A percentile compares a stretch with the other conserved stretches of the same genome.
Evolutionary conservation across 352 stramenopile species (phyloP).

Genomic region (Phytophthora boehmeriae): DNA sequence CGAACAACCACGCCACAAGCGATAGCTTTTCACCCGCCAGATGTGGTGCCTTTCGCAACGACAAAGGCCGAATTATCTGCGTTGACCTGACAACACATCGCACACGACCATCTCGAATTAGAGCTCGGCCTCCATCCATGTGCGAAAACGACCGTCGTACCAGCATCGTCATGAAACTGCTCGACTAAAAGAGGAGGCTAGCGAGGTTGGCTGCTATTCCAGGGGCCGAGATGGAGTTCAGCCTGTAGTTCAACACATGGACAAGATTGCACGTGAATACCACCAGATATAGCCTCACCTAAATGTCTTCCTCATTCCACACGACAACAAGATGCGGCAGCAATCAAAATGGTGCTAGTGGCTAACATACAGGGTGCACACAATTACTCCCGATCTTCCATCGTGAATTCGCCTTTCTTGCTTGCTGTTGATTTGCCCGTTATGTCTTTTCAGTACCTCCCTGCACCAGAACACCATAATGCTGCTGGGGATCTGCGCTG

Average conservation of each 20-base stretch:
- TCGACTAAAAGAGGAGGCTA: constrained; percentile 14
- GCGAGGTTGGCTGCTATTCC: constrained; percentile 22
- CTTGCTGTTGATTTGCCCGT: constrained; percentile 3
- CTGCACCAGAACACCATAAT: not conserved
- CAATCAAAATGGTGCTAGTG: too few species aligned
- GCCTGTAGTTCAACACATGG: constrained; percentile 20
- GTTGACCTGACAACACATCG: constrained; percentile 26
- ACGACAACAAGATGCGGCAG: too few species aligned
- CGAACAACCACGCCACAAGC: constrained; percentile 2
- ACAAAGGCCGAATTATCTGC: constrained; percentile 29
- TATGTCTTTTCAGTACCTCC: not conserved
- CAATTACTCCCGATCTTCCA: not conserved
- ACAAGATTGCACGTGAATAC: too few species aligned
- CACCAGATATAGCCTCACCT: too few species aligned
- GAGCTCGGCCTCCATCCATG: constrained; percentile 20
- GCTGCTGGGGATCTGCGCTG: constrained; percentile 1
- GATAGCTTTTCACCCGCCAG: not conserved
- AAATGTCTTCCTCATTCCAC: not conserved
- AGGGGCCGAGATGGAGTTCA: constrained; percentile 5
- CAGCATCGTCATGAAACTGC: constrained; percentile 25
- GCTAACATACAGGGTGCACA: not conserved
- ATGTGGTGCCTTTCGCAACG: constrained; percentile 21
- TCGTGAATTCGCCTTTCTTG: constrained; percentile 1
- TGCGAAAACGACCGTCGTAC: constrained; percentile 28
- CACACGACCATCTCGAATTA: constrained; percentile 39